Evolutionary conservation across 139 green algal genomes (phyloP).

Genomic region (Gonium pectorale): DNA sequence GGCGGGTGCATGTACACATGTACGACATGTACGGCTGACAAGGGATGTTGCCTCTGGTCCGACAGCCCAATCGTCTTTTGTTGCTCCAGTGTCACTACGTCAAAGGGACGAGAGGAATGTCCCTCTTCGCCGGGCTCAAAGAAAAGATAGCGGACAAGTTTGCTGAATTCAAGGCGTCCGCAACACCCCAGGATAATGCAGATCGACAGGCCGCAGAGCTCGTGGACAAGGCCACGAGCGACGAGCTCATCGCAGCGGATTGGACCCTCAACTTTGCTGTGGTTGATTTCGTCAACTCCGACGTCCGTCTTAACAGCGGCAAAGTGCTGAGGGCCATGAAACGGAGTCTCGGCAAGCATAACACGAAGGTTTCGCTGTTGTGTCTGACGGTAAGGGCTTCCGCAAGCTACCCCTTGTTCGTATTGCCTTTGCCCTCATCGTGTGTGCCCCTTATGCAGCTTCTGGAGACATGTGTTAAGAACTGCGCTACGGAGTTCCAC

Average conservation of each 20-base stretch:
- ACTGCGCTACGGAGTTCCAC: slow-evolving; percentile 67
- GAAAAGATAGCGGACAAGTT: slow-evolving; percentile 27
- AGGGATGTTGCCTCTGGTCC: too few relatives aligned
- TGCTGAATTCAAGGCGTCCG: neutral
- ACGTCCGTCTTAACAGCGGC: slow-evolving; percentile 29
- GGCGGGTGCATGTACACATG: too few relatives aligned
- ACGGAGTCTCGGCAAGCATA: slow-evolving; percentile 40
- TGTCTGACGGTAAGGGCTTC: slow-evolving; percentile 58
- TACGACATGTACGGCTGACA: too few relatives aligned
- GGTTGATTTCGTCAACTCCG: slow-evolving; percentile 64
- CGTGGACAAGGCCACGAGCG: slow-evolving; percentile 56
- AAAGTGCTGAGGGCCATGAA: slow-evolving; percentile 37
- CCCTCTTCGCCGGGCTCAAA: slow-evolving; percentile 15
- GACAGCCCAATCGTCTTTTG: too few relatives aligned
- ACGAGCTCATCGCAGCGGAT: slow-evolving; percentile 60
- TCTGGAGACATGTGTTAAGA: slow-evolving; percentile 76
- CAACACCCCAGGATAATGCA: slow-evolving; percentile 32
- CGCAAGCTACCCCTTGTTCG: too few relatives aligned
- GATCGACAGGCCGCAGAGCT: slow-evolving; percentile 49
- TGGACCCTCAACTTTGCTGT: slow-evolving; percentile 66
- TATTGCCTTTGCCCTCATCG: too few relatives aligned
- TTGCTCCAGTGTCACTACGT: too few relatives aligned
- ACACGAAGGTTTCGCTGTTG: slow-evolving; percentile 65
- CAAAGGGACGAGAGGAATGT: neutral
- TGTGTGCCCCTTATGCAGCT: neutral